Conservation (phyloP, 2,329 filamentous ascomycete species). For the Claviceps citrina region DNA sequence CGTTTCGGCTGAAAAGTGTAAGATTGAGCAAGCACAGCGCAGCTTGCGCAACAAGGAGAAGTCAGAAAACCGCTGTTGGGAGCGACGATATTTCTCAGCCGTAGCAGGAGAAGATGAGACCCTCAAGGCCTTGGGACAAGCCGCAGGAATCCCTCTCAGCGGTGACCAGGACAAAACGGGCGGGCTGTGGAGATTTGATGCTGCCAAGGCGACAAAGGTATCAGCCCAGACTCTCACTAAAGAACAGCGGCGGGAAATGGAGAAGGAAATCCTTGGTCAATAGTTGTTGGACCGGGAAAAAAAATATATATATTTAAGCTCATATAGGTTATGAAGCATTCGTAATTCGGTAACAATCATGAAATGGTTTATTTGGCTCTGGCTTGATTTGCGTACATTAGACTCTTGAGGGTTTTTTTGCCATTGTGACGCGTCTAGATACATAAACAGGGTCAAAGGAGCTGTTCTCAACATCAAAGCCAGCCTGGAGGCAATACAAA, state of each 20-base stretch:
- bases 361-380: too few relatives aligned
- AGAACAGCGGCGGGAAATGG: conserved; percentile 26
- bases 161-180: conserved; percentile 46
- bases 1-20: conserved; percentile 63
- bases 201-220: conserved; percentile 26
- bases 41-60: conserved; percentile 56
- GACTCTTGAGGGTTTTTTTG: too few relatives aligned
- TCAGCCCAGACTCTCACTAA: conserved; percentile 22
- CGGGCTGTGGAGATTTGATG: conserved; percentile 44
- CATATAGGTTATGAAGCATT: not conserved
- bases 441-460: too few relatives aligned
- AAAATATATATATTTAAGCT: too few relatives aligned
- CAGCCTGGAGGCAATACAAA: too few relatives aligned
- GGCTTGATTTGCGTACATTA: too few relatives aligned
- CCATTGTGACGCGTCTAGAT: too few relatives aligned
- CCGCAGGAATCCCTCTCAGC: conserved; percentile 31
- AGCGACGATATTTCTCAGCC: conserved; percentile 63
- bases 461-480: too few relatives aligned
- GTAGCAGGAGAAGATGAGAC: conserved; percentile 30
- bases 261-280: conserved; percentile 29
- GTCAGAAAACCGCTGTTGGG: conserved; percentile 62
- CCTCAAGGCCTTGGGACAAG: conserved; percentile 28
- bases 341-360: not conserved
- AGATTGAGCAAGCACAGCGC: conserved; percentile 83
- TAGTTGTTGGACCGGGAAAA: too few relatives aligned